Conservation (phyloP, 768 basidiomycete species). For the Clavulina sp. region DNA sequence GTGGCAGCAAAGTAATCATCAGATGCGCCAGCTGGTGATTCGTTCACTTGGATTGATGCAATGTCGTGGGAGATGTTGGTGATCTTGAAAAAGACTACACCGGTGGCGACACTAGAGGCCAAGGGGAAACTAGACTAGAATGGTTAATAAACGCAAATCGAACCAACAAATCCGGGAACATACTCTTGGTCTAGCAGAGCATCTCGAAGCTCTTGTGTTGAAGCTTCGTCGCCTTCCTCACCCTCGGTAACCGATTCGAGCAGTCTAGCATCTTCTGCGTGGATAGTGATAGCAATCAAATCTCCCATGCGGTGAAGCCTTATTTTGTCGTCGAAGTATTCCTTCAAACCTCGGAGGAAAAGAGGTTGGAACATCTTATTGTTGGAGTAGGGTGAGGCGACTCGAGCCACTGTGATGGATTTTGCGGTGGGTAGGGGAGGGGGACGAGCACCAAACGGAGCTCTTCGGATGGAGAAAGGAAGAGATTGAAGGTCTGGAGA, state of each 20-base stretch:
- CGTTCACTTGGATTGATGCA: conserved; percentile 23
- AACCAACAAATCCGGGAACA: background rate
- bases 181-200: conserved; percentile 3
- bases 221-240: conserved; percentile 15
- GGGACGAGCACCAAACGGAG: conserved; percentile 40
- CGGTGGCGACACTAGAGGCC: conserved; percentile 20
- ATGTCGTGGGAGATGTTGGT: conserved; percentile 58
- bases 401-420: conserved; percentile 56
- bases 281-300: conserved; percentile 43
- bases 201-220: conserved; percentile 15
- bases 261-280: conserved; percentile 12
- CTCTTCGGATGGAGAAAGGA: conserved; percentile 26
- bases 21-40: conserved; percentile 13
- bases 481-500: background rate
- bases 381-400: conserved; percentile 56
- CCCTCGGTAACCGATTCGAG: no score
- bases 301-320: conserved; percentile 59
- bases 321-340: conserved; percentile 36
- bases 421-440: conserved; percentile 52
- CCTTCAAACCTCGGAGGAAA: conserved; percentile 43
- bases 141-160: background rate
- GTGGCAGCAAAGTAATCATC: conserved; percentile 38
- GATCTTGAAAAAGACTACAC: conserved; percentile 55
- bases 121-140: conserved; percentile 10
- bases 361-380: conserved; percentile 44